These are phyloP conservation scores for Gastrolobium bilobum DNA, from an alignment of 306 rosid species.

Conservation along the genomic window DNA sequence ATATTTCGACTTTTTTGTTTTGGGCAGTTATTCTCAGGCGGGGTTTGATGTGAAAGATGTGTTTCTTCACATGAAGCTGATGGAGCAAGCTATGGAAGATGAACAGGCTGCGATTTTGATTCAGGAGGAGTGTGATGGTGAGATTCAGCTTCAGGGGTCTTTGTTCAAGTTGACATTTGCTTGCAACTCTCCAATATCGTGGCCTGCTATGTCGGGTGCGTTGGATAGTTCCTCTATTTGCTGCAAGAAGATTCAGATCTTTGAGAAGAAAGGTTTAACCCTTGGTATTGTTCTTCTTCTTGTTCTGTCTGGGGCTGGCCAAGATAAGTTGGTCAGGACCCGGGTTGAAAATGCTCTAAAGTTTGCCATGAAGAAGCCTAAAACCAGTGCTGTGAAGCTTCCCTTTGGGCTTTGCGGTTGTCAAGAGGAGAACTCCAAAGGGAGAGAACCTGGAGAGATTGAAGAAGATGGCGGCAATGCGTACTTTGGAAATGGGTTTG, in stretches of 20 bases:
- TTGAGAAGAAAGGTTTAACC: slow-evolving; percentile 83
- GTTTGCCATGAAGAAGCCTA: slow-evolving; percentile 78
- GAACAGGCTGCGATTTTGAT: slow-evolving; percentile 83
- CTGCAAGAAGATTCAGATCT: slow-evolving; percentile 88
- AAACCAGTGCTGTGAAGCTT: slow-evolving; percentile 70
- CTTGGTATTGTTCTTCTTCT: slow-evolving; percentile 76
- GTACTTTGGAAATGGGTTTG: slow-evolving; percentile 60
- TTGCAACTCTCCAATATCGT: slow-evolving; percentile 79
- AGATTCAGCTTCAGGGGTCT: slow-evolving; percentile 71
- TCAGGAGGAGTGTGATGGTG: slow-evolving; percentile 71
- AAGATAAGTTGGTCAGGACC: slow-evolving; percentile 67
- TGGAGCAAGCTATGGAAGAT: slow-evolving; percentile 76
- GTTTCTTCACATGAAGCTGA: slow-evolving; percentile 86
- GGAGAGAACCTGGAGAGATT: slow-evolving; percentile 71
- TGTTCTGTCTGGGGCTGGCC: slow-evolving; percentile 64
- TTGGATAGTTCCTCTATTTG: slow-evolving; percentile 76
- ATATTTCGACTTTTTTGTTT: neutral
- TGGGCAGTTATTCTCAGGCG: slow-evolving; percentile 83
- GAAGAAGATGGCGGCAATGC: slow-evolving; percentile 72
- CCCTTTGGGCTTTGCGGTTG: slow-evolving; percentile 94
- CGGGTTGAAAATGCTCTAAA: slow-evolving; percentile 79
- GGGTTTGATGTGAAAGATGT: slow-evolving; percentile 93
- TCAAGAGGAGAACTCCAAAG: slow-evolving; percentile 81
- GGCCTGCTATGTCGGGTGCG: slow-evolving; percentile 81
- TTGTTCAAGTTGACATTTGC: slow-evolving; percentile 85